Conservation (phyloP, 352 stramenopile genomes). For the Globisporangium megalacanthum region DNA sequence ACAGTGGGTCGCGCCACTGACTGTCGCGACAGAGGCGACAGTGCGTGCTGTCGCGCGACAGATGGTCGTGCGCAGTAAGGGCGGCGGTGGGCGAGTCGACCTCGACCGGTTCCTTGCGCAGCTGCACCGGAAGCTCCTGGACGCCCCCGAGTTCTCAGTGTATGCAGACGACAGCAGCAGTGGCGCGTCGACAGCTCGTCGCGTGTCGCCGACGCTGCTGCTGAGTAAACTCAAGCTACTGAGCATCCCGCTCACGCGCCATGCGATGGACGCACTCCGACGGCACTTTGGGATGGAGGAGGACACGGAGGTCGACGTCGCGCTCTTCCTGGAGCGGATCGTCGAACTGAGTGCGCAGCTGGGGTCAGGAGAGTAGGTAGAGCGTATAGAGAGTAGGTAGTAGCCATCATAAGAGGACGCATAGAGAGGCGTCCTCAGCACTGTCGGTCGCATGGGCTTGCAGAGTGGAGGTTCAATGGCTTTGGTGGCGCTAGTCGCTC, state of each 20-base stretch:
- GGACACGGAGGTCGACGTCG: slow-evolving; percentile 31
- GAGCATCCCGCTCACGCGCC: slow-evolving; percentile 30
- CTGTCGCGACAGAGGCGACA: slow-evolving; percentile 24
- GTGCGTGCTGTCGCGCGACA: slow-evolving; percentile 25
- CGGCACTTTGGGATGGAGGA: slow-evolving; percentile 52
- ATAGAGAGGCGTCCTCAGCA: too few relatives aligned
- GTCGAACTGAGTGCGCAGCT: slow-evolving; percentile 24
- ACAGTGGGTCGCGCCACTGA: slow-evolving; percentile 31
- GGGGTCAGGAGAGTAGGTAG: not conserved
- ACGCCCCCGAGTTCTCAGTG: slow-evolving; percentile 15
- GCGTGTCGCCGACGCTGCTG: slow-evolving; percentile 23
- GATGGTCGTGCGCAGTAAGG: slow-evolving; percentile 45
- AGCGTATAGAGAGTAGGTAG: not conserved
- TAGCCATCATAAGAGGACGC: too few relatives aligned
- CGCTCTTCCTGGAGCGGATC: slow-evolving; percentile 33
- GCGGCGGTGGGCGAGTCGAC: slow-evolving; percentile 35
- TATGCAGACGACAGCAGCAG: not conserved
- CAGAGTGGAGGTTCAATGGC: too few relatives aligned
- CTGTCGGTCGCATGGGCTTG: too few relatives aligned
- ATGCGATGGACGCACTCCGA: slow-evolving; percentile 29
- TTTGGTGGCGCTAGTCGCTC: not conserved
- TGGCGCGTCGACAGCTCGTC: slow-evolving; percentile 3
- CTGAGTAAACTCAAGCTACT: slow-evolving; percentile 41
- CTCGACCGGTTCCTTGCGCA: slow-evolving; percentile 43
- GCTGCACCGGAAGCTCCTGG: slow-evolving; percentile 23